These are phyloP conservation scores for Lachnellula hyalina DNA, from an alignment of 2,329 filamentous ascomycete species.

Conservation along the genomic window DNA sequence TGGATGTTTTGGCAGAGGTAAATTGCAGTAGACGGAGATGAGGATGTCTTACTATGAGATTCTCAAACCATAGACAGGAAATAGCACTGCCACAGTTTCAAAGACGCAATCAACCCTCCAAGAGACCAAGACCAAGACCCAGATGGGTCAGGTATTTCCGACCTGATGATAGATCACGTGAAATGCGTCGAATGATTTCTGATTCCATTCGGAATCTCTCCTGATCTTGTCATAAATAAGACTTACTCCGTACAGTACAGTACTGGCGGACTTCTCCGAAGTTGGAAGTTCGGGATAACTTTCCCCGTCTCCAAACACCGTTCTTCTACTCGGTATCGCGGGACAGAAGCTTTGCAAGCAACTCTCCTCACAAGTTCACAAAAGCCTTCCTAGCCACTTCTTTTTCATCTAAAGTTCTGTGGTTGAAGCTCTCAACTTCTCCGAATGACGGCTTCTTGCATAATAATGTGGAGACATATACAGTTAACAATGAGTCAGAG, in stretches of 20 bases:
- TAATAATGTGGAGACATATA: conserved; percentile 17
- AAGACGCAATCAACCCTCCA: neutral
- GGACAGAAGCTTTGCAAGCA: neutral
- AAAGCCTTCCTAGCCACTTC: conserved; percentile 3
- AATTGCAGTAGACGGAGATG: neutral
- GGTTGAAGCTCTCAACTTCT: neutral
- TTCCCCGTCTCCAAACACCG: neutral
- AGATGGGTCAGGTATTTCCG: neutral
- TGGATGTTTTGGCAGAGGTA: neutral
- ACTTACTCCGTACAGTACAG: neutral
- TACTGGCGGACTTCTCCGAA: neutral
- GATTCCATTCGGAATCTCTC: neutral
- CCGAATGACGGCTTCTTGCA: conserved; percentile 20
- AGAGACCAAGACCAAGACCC: neutral
- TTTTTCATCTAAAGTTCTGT: neutral
- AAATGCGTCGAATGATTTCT: neutral
- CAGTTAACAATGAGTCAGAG: conserved; percentile 26
- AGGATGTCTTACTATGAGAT: neutral
- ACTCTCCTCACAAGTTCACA: neutral
- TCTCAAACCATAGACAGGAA: neutral
- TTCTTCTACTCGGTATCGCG: neutral
- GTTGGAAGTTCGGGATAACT: neutral
- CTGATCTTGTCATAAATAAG: neutral
- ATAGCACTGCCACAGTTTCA: neutral
- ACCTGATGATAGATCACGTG: neutral